Conservation (phyloP, 2,329 filamentous ascomycete species). For the Penicillium sp. region DNA sequence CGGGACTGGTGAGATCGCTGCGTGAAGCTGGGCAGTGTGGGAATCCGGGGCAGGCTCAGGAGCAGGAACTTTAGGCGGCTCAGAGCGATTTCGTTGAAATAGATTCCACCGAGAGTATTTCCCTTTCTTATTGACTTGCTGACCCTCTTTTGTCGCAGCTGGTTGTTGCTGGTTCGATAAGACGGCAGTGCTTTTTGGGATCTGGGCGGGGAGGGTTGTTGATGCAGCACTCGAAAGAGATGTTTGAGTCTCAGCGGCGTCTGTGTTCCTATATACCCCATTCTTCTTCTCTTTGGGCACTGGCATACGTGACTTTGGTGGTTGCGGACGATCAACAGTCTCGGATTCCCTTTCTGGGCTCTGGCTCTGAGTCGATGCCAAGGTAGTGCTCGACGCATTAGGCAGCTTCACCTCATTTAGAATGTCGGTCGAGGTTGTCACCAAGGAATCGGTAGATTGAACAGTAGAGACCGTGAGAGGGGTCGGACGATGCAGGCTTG, state of each 20-base stretch:
- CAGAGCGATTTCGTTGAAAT: conserved; percentile 50
- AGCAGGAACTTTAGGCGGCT: conserved; percentile 25
- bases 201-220: conserved; percentile 8
- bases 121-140: conserved; percentile 42
- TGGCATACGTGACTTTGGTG: conserved; percentile 22
- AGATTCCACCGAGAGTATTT: conserved; percentile 54
- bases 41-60: conserved; percentile 11
- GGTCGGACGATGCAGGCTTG: conserved; percentile 21
- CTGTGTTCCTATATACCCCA: conserved; percentile 21
- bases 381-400: conserved; percentile 3
- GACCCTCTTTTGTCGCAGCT: neutral
- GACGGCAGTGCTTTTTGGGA: conserved; percentile 1
- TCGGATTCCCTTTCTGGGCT: conserved; percentile 8
- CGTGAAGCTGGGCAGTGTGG: conserved; percentile 37
- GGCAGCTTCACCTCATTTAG: conserved; percentile 17
- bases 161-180: neutral
- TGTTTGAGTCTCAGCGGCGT: conserved; percentile 21
- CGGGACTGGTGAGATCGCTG: conserved; percentile 39
- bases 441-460: conserved; percentile 37
- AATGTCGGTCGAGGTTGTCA: conserved; percentile 27
- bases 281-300: conserved; percentile 22
- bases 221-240: conserved; percentile 23
- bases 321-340: neutral
- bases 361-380: conserved; percentile 1
- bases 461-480: conserved; percentile 27